Percentiles rank a stretch among this genome's conserved stretches.
Conservation (phyloP, 2,329 filamentous ascomycete species). For the Scedosporium dehoogii region DNA sequence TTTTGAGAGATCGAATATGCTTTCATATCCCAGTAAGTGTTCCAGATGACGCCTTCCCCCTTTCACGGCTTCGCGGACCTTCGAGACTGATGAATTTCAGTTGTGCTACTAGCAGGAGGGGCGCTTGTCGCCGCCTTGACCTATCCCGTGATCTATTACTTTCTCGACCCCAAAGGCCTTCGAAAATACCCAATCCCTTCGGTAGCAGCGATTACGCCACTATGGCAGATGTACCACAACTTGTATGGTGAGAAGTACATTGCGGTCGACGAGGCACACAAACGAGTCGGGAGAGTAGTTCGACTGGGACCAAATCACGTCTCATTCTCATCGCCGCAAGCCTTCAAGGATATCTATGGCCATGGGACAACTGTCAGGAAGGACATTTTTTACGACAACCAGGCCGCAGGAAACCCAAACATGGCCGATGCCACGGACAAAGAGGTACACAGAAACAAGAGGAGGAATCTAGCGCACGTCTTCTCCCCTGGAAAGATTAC, state of each 20-base stretch:
- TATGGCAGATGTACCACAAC: constrained; percentile 4
- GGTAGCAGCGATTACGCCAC: not conserved
- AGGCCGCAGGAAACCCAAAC: not conserved
- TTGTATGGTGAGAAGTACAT: not conserved
- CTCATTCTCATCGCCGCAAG: constrained; percentile 18
- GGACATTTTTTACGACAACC: constrained; percentile 10
- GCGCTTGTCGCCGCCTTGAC: not conserved
- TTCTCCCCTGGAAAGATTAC: constrained; percentile 6
- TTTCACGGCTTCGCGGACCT: not conserved
- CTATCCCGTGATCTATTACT: not conserved
- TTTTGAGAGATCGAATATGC: too few species aligned
- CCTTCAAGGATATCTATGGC: constrained; percentile 24
- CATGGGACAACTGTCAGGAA: constrained; percentile 13
- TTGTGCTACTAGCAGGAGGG: not conserved
- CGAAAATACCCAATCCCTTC: constrained; percentile 4
- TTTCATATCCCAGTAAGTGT: not conserved
- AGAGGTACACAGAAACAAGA: constrained; percentile 4
- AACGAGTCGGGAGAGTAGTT: constrained; percentile 9
- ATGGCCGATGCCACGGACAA: constrained; percentile 4
- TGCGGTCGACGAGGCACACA: not conserved
- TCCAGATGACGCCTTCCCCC: not conserved
- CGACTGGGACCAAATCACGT: constrained; percentile 18
- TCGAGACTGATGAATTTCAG: not conserved
- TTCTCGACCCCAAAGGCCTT: constrained; percentile 2
- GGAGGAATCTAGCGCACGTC: constrained; percentile 2